phyloP scores from a whole-genome alignment of 2,329 filamentous ascomycete species.

The Sporothrix inflata region DNA sequence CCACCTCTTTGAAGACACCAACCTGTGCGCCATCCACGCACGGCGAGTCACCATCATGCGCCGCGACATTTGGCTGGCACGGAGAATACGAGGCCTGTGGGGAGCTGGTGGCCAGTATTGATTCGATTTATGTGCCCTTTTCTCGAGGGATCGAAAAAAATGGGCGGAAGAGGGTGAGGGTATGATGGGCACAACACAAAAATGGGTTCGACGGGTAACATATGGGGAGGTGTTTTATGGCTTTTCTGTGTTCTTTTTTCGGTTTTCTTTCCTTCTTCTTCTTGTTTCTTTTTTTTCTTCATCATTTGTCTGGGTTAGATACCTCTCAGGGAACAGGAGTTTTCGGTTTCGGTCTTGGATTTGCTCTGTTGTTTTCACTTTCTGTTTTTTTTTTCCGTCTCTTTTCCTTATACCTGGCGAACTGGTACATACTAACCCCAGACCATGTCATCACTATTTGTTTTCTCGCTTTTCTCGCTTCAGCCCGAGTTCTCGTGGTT shows the following conservation, averaged over 20 bases:
- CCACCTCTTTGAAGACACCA: conserved; percentile 94
- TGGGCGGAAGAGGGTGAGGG: background rate
- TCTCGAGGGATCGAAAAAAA: background rate
- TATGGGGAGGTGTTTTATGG: conserved; percentile 9
- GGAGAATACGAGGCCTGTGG: conserved; percentile 78
- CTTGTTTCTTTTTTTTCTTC: background rate
- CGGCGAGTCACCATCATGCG: conserved; percentile 97
- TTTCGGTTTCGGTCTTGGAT: conserved; percentile 14
- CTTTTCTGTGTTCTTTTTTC: background rate
- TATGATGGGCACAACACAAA: conserved; percentile 2
- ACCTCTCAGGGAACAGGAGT: conserved; percentile 19
- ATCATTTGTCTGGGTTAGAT: conserved; percentile 18
- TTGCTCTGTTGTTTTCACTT: background rate
- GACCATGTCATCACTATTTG: background rate
- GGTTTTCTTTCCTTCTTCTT: background rate
- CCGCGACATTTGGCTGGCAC: conserved; percentile 93
- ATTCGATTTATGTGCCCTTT: conserved; percentile 26
- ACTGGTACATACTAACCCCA: background rate
- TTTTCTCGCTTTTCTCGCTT: background rate
- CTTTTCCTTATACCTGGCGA: background rate
- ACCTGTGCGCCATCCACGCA: conserved; percentile 94
- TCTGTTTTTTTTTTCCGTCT: background rate
- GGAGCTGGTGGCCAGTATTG: conserved; percentile 63
- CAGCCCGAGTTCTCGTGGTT: background rate
- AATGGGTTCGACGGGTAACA: background rate